Base-by-base conservation (phyloP, 306 rosid genomes). In the Pyrus pyrifolia region DNA sequence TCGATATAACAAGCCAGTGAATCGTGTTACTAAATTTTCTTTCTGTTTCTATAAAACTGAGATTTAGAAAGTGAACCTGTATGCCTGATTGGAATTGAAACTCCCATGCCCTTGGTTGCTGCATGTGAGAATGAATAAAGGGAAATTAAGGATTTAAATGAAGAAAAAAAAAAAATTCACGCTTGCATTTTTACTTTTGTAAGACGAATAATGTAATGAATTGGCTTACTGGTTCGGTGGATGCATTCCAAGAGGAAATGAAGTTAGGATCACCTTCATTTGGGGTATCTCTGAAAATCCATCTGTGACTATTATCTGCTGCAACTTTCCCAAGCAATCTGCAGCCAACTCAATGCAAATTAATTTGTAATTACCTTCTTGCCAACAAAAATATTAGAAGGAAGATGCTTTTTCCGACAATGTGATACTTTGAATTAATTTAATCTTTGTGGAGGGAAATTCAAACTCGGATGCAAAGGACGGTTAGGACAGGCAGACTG, bases 41-140 rank as follows among this genome's bases (percentile, higher is more conserved):
- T 61, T 61, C 35, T 5, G 25, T 21, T 42, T 64, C 40, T 14
- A 52, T 8, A 9, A 40, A 2, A 1, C 11, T 33, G 31, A 57
- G 9, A 23, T 35, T 68, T 82, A 27, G 45, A 74, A 70, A 58
- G 44, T 61, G 74, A 75, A 92, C 97, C 93, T 92, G 93, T 82
- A 94, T 91, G 55, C 98, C 98, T 60, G 97, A 87, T 76, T 80
- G 85, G 87, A 91, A 91, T 76, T 94, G 97, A 86, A 79, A 80
- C 49, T 86, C 91, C 98, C 97, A 94, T 22, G 96, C 97, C 60
- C 85, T 85, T 73, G 98, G 98, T 83, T 89, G 91, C 98, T 94
- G 83, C 57, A 30, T 38, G 33, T 61, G 62, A 75, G 38, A 60
- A 44, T 65, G 21, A 35, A 35, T 46, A 21, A 7, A 76, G 29